Evolutionary conservation across 108 stramenopile genomes (phyloP), one percentile per base, ranked within the genome.

Genomic region (Craspedostauros australis): DNA sequence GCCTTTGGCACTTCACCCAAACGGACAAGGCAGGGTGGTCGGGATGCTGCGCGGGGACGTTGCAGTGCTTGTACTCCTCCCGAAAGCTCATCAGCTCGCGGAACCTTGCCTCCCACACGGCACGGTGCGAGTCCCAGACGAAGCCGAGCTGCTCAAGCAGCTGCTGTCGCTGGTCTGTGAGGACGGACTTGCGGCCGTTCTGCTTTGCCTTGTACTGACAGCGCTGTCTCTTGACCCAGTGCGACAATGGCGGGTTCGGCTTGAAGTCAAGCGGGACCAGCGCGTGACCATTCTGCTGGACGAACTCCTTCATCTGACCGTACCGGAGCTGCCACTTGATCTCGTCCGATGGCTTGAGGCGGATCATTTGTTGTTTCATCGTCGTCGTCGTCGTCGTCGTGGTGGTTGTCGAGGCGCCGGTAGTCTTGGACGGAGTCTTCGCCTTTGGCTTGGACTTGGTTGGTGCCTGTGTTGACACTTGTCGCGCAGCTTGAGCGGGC

Each of bases 151-250:
- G 37, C n/a, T 60, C 49, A 20, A 82, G 32, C 30, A 62, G 28
- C 18, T 32, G 44, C 5, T 77, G 16, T 14, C 82, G 62, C 23
- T 83, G 72, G 11, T 50, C 39, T 1, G 75, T 68, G 55, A 83
- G 66, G 20, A 63, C 66, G 21, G 68, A 69, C 6, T 47, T 37
- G 26, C 57, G 57, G 5, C 63, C 59, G 6, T 65, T 67, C 3
- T 33, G 15, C 42, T 47, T 48, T 7, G 72, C 46, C 34, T 68
- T 68, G 62, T 64, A 70, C 49, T 80, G 79, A 14, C 55, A 42
- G 4, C 73, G 73, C 38, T 75, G 73, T 3, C 68, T 57, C 36
- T 66, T 60, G 20, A 72, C 64, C 78, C 78, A 79, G 14, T 29
- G 15, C 1, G 45, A 51, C 1, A 73, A 42, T 14, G 31, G 20